phyloP scores from a whole-genome alignment of 179 eudicot genomes.

The Patellifolia procumbens region DNA sequence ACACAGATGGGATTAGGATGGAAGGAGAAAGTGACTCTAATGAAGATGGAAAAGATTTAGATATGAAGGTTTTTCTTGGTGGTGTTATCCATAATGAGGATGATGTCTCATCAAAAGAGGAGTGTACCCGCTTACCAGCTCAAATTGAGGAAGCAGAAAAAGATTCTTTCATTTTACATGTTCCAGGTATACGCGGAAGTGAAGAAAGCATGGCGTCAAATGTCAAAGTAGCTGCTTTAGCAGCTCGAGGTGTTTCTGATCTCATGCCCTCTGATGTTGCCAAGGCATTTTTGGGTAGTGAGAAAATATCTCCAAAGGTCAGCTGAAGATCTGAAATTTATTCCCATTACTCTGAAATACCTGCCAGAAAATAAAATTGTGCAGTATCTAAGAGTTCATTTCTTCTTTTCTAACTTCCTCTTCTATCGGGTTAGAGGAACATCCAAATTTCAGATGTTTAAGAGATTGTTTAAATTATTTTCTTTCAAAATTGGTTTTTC shows the following conservation, averaged over 20 bases:
- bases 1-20: conserved; percentile 31
- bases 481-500: too few species aligned
- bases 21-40: conserved; percentile 49
- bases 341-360: neutral
- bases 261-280: conserved; percentile 97
- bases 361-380: neutral
- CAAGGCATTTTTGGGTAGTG: conserved; percentile 68
- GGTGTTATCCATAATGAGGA: conserved; percentile 83
- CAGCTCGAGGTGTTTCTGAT: conserved; percentile 71
- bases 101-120: conserved; percentile 66
- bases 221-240: conserved; percentile 62
- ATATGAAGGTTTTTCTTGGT: conserved; percentile 81
- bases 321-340: conserved; percentile 9
- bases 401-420: neutral
- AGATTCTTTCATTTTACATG: conserved; percentile 80
- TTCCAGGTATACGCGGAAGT: conserved; percentile 57
- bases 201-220: conserved; percentile 51
- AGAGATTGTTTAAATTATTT: too few species aligned
- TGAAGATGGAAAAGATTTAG: conserved; percentile 62
- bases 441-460: neutral
- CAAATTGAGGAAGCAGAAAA: conserved; percentile 64
- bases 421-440: neutral
- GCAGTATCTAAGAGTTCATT: neutral
- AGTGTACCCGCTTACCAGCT: conserved; percentile 71
- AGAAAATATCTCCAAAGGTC: conserved; percentile 81